Evolutionary conservation across 225 moss, liverwort and hornwort genomes (phyloP).

Genomic region (Pseudisothecium myosuroides): DNA sequence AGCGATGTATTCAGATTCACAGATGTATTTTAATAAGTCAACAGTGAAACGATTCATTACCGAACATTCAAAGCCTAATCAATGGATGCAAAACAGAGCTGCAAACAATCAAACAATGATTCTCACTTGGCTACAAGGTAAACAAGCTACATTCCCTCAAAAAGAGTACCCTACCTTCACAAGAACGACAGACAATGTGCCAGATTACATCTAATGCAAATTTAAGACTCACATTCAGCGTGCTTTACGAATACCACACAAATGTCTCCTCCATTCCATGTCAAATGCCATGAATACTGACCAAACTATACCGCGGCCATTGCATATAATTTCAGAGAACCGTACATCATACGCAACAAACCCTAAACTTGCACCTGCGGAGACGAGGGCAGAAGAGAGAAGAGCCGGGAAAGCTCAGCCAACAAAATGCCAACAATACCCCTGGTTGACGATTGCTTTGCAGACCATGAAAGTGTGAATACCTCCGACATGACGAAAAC

Average conservation of each 20-base stretch:
- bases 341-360: constrained; percentile 25
- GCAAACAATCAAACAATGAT: not conserved
- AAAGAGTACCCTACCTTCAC: not conserved
- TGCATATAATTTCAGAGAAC: constrained; percentile 17
- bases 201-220: not conserved
- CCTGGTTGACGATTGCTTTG: not conserved
- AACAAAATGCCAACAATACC: constrained; percentile 6
- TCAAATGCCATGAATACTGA: not conserved
- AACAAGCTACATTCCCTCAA: not conserved
- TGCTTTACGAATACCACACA: not conserved
- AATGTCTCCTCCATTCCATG: not conserved
- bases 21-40: not conserved
- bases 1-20: not conserved
- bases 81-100: not conserved
- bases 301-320: not conserved
- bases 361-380: constrained; percentile 6
- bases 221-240: not conserved
- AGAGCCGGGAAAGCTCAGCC: constrained; percentile 7
- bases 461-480: not conserved
- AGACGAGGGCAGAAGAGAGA: constrained; percentile 4
- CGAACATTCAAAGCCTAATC: not conserved
- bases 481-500: constrained; percentile 28
- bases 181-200: not conserved
- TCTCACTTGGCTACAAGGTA: not conserved
- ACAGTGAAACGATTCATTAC: not conserved